Conservation (phyloP, 2,329 filamentous ascomycete species). For the Talaromyces sp. region DNA sequence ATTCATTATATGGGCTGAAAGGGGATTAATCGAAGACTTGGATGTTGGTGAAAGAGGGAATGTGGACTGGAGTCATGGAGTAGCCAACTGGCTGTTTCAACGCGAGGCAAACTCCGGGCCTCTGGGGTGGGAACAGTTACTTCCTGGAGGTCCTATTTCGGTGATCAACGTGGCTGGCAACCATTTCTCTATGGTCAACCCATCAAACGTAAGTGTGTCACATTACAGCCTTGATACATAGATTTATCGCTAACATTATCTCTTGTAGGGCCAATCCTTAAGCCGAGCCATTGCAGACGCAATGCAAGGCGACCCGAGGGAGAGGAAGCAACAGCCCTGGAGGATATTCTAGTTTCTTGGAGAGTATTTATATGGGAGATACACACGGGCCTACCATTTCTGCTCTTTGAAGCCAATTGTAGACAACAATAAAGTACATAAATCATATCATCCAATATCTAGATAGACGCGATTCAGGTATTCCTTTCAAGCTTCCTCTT, state of each 20-base stretch:
- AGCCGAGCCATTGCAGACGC: not conserved
- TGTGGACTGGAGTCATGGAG: not conserved
- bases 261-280: not conserved
- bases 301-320: not conserved
- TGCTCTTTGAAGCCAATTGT: not conserved
- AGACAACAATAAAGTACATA: not conserved
- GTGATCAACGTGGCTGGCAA: not conserved
- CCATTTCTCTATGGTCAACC: not conserved
- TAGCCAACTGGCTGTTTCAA: not conserved
- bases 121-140: not conserved
- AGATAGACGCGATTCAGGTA: not conserved
- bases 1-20: not conserved
- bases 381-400: not conserved
- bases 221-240: not conserved
- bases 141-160: not conserved
- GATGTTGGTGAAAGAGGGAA: not conserved
- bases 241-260: not conserved
- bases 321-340: not conserved
- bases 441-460: not conserved
- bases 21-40: not conserved
- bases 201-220: not conserved
- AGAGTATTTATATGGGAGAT: not conserved
- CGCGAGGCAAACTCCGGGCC: not conserved
- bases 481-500: not conserved
- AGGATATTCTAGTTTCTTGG: not conserved